Percentiles rank a stretch among this genome's conserved stretches.
phyloP scores from a whole-genome alignment of 1,284 basidiomycete genomes.

The Marasmius tenuissimus region DNA sequence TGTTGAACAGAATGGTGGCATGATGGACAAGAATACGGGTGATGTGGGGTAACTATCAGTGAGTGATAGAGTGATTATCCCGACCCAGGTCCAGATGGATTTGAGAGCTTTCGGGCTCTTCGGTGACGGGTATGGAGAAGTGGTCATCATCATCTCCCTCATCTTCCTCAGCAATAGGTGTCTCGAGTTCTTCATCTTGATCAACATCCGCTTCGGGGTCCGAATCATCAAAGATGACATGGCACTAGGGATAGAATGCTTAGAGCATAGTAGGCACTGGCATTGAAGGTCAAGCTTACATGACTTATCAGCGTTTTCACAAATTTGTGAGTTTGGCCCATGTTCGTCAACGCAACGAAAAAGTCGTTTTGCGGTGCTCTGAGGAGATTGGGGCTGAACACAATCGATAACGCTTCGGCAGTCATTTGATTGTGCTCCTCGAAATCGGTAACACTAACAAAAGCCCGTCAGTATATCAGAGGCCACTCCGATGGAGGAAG shows the following conservation, averaged over 20 bases:
- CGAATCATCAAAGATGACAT: slow-evolving; percentile 48
- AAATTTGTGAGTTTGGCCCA: slow-evolving; percentile 72
- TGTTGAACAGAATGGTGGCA: not conserved
- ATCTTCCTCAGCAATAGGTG: slow-evolving; percentile 42
- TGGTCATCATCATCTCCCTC: slow-evolving; percentile 25
- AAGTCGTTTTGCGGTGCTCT: slow-evolving; percentile 74
- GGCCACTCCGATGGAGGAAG: not conserved
- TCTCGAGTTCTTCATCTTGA: slow-evolving; percentile 43
- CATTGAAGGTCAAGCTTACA: slow-evolving; percentile 40
- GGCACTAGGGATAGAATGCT: slow-evolving; percentile 34
- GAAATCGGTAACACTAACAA: slow-evolving; percentile 72
- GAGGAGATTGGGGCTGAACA: slow-evolving; percentile 78
- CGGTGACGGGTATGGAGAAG: slow-evolving; percentile 10
- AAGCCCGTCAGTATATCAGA: slow-evolving; percentile 9
- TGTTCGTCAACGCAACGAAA: slow-evolving; percentile 72
- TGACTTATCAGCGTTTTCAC: slow-evolving; percentile 79
- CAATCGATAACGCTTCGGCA: slow-evolving; percentile 76
- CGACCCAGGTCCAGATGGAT: not conserved
- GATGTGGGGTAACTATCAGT: not conserved
- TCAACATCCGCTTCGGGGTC: slow-evolving; percentile 43
- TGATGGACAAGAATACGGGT: not conserved
- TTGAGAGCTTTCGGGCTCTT: slow-evolving; percentile 4
- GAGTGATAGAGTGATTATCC: not conserved
- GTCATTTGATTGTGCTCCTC: slow-evolving; percentile 88
- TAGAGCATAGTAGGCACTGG: not conserved